These are phyloP conservation scores for Angomonas deanei DNA, from an alignment of 208 protist genomes.

Conservation along the genomic window DNA sequence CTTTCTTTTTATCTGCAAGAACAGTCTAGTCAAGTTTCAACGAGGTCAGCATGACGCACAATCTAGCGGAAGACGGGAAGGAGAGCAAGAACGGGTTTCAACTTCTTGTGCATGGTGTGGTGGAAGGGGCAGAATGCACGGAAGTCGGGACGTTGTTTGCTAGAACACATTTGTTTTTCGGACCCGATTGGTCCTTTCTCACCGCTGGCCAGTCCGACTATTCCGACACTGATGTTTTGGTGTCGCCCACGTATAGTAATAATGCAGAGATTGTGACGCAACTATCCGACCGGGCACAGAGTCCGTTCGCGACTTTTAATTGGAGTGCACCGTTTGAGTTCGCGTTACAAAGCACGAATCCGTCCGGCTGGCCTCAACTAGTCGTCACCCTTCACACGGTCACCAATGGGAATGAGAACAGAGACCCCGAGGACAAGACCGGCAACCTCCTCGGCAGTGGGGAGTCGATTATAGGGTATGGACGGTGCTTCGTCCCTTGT, in stretches of 20 bases:
- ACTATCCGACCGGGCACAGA: constrained; percentile 46
- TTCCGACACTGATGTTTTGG: constrained; percentile 16
- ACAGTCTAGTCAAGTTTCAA: not conserved
- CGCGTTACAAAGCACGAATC: constrained; percentile 73
- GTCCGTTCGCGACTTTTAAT: constrained; percentile 60
- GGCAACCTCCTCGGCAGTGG: constrained; percentile 34
- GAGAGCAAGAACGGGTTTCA: constrained; percentile 44
- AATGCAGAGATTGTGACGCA: constrained; percentile 82
- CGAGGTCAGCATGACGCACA: not conserved
- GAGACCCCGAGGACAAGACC: constrained; percentile 24
- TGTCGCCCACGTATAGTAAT: constrained; percentile 53
- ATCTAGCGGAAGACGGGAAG: not conserved
- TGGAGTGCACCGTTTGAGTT: constrained; percentile 81
- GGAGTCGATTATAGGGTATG: constrained; percentile 65
- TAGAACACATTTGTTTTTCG: constrained; percentile 81
- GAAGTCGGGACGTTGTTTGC: constrained; percentile 57
- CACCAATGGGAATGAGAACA: constrained; percentile 18
- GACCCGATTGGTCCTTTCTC: constrained; percentile 69
- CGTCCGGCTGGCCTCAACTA: constrained; percentile 78
- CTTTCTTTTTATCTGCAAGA: not conserved
- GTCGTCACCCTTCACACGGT: constrained; percentile 75
- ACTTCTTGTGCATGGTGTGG: constrained; percentile 68
- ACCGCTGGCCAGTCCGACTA: constrained; percentile 5
- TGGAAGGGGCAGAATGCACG: constrained; percentile 77
- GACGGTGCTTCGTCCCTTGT: constrained; percentile 77